Conservation (phyloP, 768 basidiomycete species). For the Hericium rajendrae region DNA sequence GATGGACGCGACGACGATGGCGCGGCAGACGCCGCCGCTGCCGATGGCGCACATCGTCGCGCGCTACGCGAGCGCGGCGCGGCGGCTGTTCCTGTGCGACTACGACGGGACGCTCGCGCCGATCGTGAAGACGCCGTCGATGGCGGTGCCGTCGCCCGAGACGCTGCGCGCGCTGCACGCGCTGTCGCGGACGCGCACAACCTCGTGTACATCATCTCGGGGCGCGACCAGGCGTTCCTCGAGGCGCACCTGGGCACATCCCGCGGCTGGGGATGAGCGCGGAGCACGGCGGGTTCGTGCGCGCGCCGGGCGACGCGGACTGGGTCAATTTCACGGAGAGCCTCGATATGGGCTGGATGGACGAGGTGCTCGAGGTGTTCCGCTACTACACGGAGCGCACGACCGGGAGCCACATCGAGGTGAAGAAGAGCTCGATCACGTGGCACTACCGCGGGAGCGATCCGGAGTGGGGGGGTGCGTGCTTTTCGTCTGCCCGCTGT, state of each 20-base stretch:
- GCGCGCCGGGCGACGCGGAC: constrained; percentile 49
- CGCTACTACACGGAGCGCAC: constrained; percentile 95
- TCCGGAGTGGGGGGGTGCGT: constrained; percentile 94
- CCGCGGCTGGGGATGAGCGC: constrained; percentile 81
- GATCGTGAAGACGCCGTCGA: constrained; percentile 88
- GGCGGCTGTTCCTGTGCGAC: constrained; percentile 89
- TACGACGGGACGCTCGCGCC: constrained; percentile 97
- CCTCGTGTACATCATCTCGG: constrained; percentile 94
- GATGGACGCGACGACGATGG: constrained; percentile 67
- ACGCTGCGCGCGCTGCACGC: constrained; percentile 67
- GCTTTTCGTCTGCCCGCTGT: too few species aligned
- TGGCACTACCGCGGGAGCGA: constrained; percentile 95
- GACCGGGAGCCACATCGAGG: constrained; percentile 91
- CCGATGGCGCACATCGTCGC: constrained; percentile 47
- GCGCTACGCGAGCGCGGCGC: constrained; percentile 59
- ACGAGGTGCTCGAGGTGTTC: constrained; percentile 91
- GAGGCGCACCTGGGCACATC: constrained; percentile 88
- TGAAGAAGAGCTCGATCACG: constrained; percentile 95
- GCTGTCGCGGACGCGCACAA: constrained; percentile 79
- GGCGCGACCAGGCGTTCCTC: constrained; percentile 87
- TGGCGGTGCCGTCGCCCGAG: constrained; percentile 69
- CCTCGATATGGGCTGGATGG: constrained; percentile 97
- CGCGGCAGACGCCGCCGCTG: constrained; percentile 79
- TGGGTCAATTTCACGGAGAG: constrained; percentile 90
- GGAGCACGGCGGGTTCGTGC: constrained; percentile 92